Evolutionary conservation across 441 rosid genomes (phyloP).

Genomic region (Euphorbia schlechtendalii): DNA sequence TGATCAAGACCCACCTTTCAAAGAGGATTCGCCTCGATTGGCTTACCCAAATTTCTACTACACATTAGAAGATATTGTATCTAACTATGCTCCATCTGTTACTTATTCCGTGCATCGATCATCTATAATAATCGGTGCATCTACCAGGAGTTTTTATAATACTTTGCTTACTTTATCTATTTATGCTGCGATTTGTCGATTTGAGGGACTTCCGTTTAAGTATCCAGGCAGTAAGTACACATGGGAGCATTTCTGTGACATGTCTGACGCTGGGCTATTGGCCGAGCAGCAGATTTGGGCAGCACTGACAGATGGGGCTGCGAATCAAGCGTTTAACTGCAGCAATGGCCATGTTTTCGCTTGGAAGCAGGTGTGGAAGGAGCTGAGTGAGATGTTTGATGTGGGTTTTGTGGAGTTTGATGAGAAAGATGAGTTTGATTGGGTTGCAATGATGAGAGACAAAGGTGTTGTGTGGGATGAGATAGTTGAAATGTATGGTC

Average conservation of each 20-base stretch:
- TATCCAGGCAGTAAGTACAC: constrained; percentile 25
- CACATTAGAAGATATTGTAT: constrained; percentile 31
- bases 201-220: constrained; percentile 23
- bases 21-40: constrained; percentile 28
- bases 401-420: constrained; percentile 26
- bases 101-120: constrained; percentile 28
- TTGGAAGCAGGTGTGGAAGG: constrained; percentile 30
- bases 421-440: constrained; percentile 21
- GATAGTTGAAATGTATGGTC: constrained; percentile 28
- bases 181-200: constrained; percentile 27
- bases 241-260: constrained; percentile 36
- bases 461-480: constrained; percentile 29
- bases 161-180: constrained; percentile 19
- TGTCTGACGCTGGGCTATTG: constrained; percentile 24
- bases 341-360: constrained; percentile 29
- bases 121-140: constrained; percentile 30
- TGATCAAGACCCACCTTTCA: constrained; percentile 27
- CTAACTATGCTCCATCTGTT: too few relatives aligned
- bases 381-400: constrained; percentile 13
- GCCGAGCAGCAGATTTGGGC: constrained; percentile 43
- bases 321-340: constrained; percentile 31
- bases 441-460: constrained; percentile 18
- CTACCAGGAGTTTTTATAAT: constrained; percentile 27
- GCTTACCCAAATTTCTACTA: constrained; percentile 36
- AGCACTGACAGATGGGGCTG: background rate